Evolutionary conservation across 148 eudicot species (phyloP).

Genomic region (Fallopia convolvulus): DNA sequence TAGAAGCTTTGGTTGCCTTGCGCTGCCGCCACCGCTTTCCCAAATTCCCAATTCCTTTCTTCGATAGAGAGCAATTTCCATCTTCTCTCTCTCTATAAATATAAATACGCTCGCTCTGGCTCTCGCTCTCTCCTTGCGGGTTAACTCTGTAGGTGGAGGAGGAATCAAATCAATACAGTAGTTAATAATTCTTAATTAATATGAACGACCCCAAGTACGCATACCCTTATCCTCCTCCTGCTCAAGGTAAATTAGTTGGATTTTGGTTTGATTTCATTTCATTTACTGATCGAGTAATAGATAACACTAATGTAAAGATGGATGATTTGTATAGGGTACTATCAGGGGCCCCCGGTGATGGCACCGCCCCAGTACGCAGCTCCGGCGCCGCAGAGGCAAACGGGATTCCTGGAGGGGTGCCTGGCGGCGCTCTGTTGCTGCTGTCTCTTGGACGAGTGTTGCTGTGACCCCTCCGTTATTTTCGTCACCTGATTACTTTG

Average conservation of each 20-base stretch:
- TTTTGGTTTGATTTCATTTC: neutral
- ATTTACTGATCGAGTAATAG: no score
- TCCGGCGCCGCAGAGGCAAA: slow-evolving; percentile 29
- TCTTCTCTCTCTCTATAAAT: no score
- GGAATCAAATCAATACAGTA: no score
- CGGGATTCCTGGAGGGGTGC: slow-evolving; percentile 48
- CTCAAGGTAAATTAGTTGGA: neutral
- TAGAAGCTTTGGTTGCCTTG: neutral
- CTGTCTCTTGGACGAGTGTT: slow-evolving; percentile 18
- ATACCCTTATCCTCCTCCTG: neutral
- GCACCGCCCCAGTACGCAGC: slow-evolving; percentile 41
- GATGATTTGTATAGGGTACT: slow-evolving; percentile 20
- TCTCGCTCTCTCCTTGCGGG: no score
- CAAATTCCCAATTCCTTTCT: no score
- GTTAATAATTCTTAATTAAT: neutral
- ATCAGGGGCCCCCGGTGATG: slow-evolving; percentile 52
- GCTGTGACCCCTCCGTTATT: slow-evolving; percentile 21
- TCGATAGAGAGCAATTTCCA: no score
- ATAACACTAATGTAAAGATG: neutral
- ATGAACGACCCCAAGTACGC: slow-evolving; percentile 11
- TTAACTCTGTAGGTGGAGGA: no score
- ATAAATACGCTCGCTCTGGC: no score
- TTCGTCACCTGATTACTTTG: slow-evolving; percentile 4
- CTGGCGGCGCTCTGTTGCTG: slow-evolving; percentile 20
- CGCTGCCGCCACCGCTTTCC: neutral